phyloP scores from a whole-genome alignment of 345 rosid species.

The Salix suchowensis region DNA sequence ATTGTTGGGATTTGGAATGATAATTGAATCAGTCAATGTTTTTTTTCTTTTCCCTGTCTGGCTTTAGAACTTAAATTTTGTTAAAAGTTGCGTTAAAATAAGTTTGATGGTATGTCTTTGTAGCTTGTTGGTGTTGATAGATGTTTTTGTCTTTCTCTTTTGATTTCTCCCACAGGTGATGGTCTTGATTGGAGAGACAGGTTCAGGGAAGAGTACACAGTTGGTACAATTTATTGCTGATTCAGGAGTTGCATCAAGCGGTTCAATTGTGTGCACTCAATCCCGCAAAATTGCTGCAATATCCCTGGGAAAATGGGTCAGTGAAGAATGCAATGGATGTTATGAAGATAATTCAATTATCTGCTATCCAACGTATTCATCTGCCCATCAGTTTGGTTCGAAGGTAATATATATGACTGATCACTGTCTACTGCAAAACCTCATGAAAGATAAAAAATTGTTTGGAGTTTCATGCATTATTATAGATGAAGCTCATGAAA shows the following conservation, averaged over 20 bases:
- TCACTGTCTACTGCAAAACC: constrained; percentile 73
- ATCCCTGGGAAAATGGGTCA: constrained; percentile 67
- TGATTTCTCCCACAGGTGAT: constrained; percentile 39
- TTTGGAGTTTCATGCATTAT: constrained; percentile 74
- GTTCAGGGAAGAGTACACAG: constrained; percentile 96
- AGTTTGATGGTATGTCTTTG: background rate
- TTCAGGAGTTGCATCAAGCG: constrained; percentile 56
- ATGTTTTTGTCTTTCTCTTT: constrained; percentile 5
- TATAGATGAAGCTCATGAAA: constrained; percentile 93
- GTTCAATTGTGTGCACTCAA: constrained; percentile 76
- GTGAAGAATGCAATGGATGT: constrained; percentile 72
- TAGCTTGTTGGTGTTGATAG: background rate
- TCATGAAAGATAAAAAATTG: constrained; percentile 59
- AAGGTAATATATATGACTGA: constrained; percentile 77
- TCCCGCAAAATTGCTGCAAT: constrained; percentile 85
- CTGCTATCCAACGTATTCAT: constrained; percentile 56
- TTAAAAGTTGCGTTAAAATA: background rate
- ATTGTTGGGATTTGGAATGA: background rate
- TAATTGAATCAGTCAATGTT: background rate
- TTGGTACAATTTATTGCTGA: constrained; percentile 87
- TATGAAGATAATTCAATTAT: constrained; percentile 43
- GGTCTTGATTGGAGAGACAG: constrained; percentile 90
- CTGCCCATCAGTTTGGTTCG: constrained; percentile 49
- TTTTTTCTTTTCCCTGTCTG: background rate
- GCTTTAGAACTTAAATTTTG: background rate